Evolutionary conservation across 495 filamentous ascomycete genomes (phyloP), one percentile per base, ranked within the genome.

Genomic region (Penicillium nucicola): DNA sequence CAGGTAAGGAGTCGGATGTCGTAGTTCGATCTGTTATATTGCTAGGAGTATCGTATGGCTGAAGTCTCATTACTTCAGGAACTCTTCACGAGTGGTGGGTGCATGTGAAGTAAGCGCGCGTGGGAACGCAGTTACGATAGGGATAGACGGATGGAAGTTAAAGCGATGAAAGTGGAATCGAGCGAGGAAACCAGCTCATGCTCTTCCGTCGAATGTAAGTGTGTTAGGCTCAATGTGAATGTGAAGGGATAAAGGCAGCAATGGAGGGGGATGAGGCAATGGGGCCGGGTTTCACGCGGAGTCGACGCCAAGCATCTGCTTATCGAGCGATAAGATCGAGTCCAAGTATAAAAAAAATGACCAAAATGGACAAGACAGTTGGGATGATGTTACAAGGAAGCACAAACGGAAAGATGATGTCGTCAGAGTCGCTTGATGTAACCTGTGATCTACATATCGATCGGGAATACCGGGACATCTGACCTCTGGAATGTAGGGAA

Each of bases 251-350:
- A 44, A 50, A 53, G 48, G 44, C 50, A 38, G 50, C 48, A 51
- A 60, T 60, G 57, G 53, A 55, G 54, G 54, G 61, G 54, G 60
- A 60, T 55, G 60, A 56, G 59, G 58, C 55, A 56, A 57, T 57
- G 50, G 53, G 53, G 56, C 38, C 43, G 45, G 37, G 58, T 58
- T 50, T 62, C 56, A 62, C 52, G 59, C 56, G 56, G 55, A 55
- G 55, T 55, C 46, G 38, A 47, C 41, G 58, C 62, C 62, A 60
- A 62, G 56, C 23, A 48, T 32, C 36, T 36, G 46, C 56, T 62
- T 57, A 62, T 62, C 60, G 50, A 33, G 19, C 46, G 61, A 64
- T 64, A 61, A 61, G 61, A 58, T 55, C 50, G 49, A 22, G 20
- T 23, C 40, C 17, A 36, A 28, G 19, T 30, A 18, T 10, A 48